Conservation (phyloP, 2,329 filamentous ascomycete genomes). For the Ceratocystis alfenasii region DNA sequence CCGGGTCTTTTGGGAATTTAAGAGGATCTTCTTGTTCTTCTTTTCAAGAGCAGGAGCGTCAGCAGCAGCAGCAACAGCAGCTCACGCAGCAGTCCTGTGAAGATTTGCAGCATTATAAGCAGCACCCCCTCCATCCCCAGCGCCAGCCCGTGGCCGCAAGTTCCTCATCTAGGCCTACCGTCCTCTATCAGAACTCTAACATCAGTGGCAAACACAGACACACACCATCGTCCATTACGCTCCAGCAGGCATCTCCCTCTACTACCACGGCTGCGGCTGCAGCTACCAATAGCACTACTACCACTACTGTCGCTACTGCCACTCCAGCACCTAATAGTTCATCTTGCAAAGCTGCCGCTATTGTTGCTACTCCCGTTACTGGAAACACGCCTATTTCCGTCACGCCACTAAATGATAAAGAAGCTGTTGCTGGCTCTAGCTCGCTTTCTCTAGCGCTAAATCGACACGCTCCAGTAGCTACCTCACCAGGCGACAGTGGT, state of each 20-base stretch:
- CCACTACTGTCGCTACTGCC: no score
- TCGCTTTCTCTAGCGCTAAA: background rate
- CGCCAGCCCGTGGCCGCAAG: background rate
- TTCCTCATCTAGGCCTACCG: background rate
- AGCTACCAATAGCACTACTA: background rate
- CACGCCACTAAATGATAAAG: background rate
- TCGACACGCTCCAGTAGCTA: background rate
- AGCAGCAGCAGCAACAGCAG: background rate
- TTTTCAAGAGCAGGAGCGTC: background rate
- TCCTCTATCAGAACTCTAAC: background rate
- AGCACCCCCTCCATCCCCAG: background rate
- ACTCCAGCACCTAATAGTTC: no score
- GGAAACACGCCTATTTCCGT: background rate
- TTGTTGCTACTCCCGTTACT: background rate
- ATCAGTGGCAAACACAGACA: background rate
- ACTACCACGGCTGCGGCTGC: background rate
- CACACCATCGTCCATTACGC: background rate
- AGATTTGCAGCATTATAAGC: background rate
- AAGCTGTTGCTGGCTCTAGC: background rate
- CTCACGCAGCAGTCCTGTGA: background rate
- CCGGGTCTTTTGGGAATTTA: background rate
- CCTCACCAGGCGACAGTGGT: background rate
- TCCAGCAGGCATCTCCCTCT: background rate
- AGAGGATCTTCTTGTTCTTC: background rate
- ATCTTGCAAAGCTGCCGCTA: no score